Base-by-base conservation (phyloP, 2,329 filamentous ascomycete species). In the Cladosporium sp. region DNA sequence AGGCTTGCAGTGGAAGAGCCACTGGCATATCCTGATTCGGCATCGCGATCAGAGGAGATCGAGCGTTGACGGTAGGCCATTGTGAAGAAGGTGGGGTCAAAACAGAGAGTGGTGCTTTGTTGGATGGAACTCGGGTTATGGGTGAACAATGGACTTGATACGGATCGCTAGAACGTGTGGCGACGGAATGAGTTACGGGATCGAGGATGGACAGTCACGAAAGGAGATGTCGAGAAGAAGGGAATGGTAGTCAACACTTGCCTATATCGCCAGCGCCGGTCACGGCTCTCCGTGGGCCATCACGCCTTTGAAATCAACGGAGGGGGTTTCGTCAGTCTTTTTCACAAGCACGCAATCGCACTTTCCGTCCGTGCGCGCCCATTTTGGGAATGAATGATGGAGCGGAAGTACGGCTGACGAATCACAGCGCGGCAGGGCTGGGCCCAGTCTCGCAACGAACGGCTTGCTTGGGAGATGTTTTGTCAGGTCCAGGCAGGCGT, bases 11-110 rank as follows among this genome's bases (percentile, higher is more conserved):
- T 87, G 34, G 84, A 86, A 52, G 80, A 79, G 40, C 83, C 87
- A 74, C 75, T 89, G 68, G 85, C 90, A 78, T 97, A 97, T 62
- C 93, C 93, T 35, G 93, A 97, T 75, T 96, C 91, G 52, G 69
- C 70, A 62, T 82, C 80, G 60, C 70, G 72, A 51, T 69, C 67
- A 17, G 66, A 65, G 20, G 67, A 68, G 44, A 58, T 61, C 12
- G 64, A 67, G 45, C 64, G 62, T 25, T 59, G 52, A 35, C 65
- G 64, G 59, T 57, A 60, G 25, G 64, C 54, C 65, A 68, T 68
- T 60, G 55, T 64, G 54, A 36, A 22, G 35, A 24, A 44, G 25
- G 45, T 17, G 39, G 44, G 45, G 35, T 50, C 55, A 42, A 47
- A 50, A 32, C 28, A 9, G 28, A 24, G 32, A 13, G 22, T 34